These are phyloP conservation scores for Raffaelea ambrosiae DNA, from an alignment of 2,329 filamentous ascomycete species.

Conservation along the genomic window DNA sequence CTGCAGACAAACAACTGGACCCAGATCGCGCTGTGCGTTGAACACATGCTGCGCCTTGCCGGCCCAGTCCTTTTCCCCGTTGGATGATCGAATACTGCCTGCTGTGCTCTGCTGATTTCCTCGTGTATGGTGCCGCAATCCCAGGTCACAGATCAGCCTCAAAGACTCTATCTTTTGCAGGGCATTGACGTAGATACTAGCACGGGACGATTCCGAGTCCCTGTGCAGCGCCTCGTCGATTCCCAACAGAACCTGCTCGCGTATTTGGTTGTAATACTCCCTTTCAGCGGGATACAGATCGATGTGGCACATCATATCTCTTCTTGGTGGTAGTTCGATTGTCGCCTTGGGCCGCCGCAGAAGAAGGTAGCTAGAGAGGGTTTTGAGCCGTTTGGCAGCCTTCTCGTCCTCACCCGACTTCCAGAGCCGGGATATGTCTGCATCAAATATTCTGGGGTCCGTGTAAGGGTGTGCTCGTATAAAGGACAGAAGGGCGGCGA, in stretches of 20 bases:
- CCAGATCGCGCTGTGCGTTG: conserved; percentile 22
- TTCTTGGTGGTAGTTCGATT: conserved; percentile 27
- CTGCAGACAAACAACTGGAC: conserved; percentile 16
- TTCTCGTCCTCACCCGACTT: conserved; percentile 26
- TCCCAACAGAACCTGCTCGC: conserved; percentile 16
- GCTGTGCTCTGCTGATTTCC: background rate
- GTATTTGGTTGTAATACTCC: conserved; percentile 23
- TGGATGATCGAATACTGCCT: background rate
- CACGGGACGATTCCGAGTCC: conserved; percentile 4
- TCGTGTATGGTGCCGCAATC: conserved; percentile 27
- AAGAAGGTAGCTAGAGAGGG: conserved; percentile 26
- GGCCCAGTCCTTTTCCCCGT: conserved; percentile 11
- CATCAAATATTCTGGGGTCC: conserved; percentile 27
- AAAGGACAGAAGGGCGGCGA: conserved; percentile 33
- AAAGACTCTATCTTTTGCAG: conserved; percentile 36
- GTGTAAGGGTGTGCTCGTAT: conserved; percentile 31
- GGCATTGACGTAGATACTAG: conserved; percentile 27
- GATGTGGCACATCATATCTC: conserved; percentile 24
- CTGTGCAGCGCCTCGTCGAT: conserved; percentile 25
- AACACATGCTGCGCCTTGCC: conserved; percentile 24
- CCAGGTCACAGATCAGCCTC: conserved; percentile 37
- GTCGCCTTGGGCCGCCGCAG: conserved; percentile 29
- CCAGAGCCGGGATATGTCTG: conserved; percentile 29
- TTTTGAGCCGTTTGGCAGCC: conserved; percentile 29
- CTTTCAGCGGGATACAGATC: conserved; percentile 27